Conservation (phyloP, 768 basidiomycete species). For the Rhodotorula kratochvilovae region DNA sequence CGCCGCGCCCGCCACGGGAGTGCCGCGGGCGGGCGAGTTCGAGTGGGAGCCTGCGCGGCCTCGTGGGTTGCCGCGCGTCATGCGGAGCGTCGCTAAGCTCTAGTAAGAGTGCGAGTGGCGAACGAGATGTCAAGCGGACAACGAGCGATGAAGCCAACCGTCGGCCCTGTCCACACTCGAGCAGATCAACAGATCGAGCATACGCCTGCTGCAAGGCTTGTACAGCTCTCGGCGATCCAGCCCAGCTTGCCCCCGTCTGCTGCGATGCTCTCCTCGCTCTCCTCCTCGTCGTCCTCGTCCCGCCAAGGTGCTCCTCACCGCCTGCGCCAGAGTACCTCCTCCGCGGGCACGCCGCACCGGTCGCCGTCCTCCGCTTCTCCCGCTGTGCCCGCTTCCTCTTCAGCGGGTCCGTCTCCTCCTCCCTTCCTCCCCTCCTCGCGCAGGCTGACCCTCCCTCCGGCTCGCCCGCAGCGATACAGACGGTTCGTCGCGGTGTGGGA, state of each 20-base stretch:
- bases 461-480: constrained; percentile 55
- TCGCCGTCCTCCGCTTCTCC: not conserved
- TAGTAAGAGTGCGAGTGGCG: not conserved
- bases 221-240: too few species aligned
- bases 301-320: not conserved
- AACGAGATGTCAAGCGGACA: not conserved
- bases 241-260: too few species aligned
- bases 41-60: not conserved
- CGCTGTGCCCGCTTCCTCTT: not conserved
- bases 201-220: too few species aligned
- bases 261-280: not conserved
- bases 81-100: not conserved
- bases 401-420: constrained; percentile 1
- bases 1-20: not conserved
- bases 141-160: too few species aligned
- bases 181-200: too few species aligned
- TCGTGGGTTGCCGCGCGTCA: not conserved
- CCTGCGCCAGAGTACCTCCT: constrained; percentile 6
- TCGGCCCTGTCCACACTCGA: too few species aligned
- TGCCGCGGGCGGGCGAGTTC: not conserved
- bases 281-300: not conserved
- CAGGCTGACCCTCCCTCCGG: not conserved
- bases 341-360: not conserved
- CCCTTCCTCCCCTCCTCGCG: not conserved
- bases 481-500: constrained; percentile 70